A percentile compares a stretch with the other conserved stretches of the same genome.
Conservation (phyloP, 768 basidiomycete genomes). For the Lactifluus rugatus region DNA sequence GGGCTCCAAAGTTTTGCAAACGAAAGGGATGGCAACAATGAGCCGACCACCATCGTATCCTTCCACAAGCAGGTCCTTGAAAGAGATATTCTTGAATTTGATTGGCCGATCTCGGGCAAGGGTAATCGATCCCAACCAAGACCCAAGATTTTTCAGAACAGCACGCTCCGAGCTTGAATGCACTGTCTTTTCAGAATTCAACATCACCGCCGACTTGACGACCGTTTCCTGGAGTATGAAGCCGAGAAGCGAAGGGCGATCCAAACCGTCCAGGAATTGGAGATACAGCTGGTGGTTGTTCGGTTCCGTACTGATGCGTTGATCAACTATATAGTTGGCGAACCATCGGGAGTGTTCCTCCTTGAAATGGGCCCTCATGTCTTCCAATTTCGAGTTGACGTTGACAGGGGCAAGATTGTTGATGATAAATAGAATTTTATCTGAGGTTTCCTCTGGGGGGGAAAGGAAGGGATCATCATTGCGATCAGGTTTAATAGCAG, state of each 20-base stretch:
- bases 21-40: conserved; percentile 92
- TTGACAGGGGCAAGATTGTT: conserved; percentile 96
- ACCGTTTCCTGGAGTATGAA: conserved; percentile 92
- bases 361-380: conserved; percentile 79
- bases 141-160: conserved; percentile 85
- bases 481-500: conserved; percentile 63
- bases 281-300: conserved; percentile 96
- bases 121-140: conserved; percentile 92
- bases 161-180: conserved; percentile 77
- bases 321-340: conserved; percentile 93
- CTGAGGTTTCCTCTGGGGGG: conserved; percentile 82
- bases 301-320: conserved; percentile 90
- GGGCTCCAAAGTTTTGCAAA: conserved; percentile 92
- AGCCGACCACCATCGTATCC: conserved; percentile 88
- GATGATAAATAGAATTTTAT: conserved; percentile 94
- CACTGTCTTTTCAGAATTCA: conserved; percentile 88
- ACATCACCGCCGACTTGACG: conserved; percentile 69
- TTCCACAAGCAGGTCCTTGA: conserved; percentile 96
- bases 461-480: conserved; percentile 50
- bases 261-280: conserved; percentile 81
- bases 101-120: conserved; percentile 89
- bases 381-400: conserved; percentile 76
- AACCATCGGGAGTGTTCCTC: conserved; percentile 89
- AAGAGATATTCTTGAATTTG: conserved; percentile 84
- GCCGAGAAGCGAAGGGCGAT: conserved; percentile 53